Conservation (phyloP, 352 stramenopile genomes). For the Globisporangium barbulae region DNA sequence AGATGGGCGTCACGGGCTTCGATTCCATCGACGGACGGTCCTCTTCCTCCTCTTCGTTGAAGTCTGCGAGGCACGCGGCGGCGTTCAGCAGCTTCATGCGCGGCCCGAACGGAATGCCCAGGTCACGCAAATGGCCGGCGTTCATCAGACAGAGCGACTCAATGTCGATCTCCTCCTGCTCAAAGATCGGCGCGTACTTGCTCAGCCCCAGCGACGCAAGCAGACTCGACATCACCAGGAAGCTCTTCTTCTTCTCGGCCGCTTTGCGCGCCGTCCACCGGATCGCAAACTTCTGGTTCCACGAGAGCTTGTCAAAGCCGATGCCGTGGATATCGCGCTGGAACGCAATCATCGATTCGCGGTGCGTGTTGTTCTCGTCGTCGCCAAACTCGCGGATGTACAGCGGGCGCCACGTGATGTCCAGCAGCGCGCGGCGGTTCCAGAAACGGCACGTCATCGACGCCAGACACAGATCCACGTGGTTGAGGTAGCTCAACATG, state of each 20-base stretch:
- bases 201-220: constrained; percentile 70
- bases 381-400: constrained; percentile 84
- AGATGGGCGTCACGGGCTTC: constrained; percentile 64
- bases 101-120: constrained; percentile 80
- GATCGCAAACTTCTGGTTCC: constrained; percentile 83
- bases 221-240: constrained; percentile 81
- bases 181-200: constrained; percentile 85
- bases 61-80: constrained; percentile 76
- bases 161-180: constrained; percentile 88
- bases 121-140: constrained; percentile 72
- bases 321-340: constrained; percentile 84
- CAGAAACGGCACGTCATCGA: constrained; percentile 86
- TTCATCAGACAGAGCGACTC: constrained; percentile 88
- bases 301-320: constrained; percentile 82
- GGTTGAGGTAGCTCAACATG: constrained; percentile 86
- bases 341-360: constrained; percentile 82
- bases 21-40: constrained; percentile 65
- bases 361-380: constrained; percentile 73
- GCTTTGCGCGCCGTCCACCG: constrained; percentile 79
- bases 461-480: constrained; percentile 79
- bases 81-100: constrained; percentile 86
- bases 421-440: constrained; percentile 81
- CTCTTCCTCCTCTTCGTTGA: constrained; percentile 78
- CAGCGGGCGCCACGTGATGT: constrained; percentile 84
- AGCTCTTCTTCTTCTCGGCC: constrained; percentile 88